A percentile compares a stretch with the other conserved stretches of the same genome.
These are phyloP conservation scores for Populus trichocarpa DNA, from an alignment of 441 rosid species.

Conservation along the genomic window DNA sequence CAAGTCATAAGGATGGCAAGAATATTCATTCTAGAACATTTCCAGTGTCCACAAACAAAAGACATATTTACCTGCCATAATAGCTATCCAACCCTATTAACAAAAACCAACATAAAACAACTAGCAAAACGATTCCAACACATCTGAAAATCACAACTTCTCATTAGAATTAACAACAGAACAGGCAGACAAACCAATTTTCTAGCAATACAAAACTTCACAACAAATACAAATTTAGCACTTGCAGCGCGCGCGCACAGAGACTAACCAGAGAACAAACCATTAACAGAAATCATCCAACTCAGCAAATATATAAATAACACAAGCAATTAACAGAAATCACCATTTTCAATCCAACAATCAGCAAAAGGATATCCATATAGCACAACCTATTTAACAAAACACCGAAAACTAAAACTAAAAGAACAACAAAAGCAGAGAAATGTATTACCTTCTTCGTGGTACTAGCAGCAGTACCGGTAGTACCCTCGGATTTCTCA, in stretches of 20 bases:
- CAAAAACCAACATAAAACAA: no score
- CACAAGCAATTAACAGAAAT: not conserved
- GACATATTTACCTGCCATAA: no score
- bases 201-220: not conserved
- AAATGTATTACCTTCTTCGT: conserved; percentile 35
- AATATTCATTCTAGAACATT: no score
- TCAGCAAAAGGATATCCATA: not conserved
- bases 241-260: not conserved
- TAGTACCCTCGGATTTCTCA: conserved; percentile 58
- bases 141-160: not conserved
- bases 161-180: not conserved
- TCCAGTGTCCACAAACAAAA: no score
- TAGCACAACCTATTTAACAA: not conserved
- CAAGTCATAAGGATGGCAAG: no score
- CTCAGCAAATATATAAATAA: not conserved
- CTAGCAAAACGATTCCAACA: no score
- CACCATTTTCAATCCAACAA: not conserved
- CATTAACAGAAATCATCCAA: not conserved
- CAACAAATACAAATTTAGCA: not conserved
- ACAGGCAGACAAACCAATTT: not conserved
- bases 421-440: not conserved
- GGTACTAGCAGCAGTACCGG: conserved; percentile 34
- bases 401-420: not conserved
- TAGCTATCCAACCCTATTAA: no score
- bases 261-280: no score